Conservation (phyloP, 495 filamentous ascomycete genomes). For the Neurospora tetraspora region DNA sequence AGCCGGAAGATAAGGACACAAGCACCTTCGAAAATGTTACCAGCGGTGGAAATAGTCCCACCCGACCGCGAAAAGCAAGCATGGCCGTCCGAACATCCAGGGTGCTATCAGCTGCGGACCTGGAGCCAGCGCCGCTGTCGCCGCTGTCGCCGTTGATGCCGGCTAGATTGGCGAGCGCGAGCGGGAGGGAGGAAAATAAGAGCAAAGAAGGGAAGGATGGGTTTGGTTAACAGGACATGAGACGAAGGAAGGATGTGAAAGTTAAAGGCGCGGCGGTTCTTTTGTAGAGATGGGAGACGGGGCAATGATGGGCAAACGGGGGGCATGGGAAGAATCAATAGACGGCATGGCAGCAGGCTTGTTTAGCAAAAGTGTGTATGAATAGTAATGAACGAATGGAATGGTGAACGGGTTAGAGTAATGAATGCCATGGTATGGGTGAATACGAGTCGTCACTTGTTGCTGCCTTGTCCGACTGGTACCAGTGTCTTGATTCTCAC, state of each 20-base stretch:
- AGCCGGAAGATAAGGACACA: constrained; percentile 14
- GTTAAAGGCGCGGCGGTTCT: neutral
- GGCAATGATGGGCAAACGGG: neutral
- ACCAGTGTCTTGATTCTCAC: neutral
- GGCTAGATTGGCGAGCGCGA: constrained; percentile 1
- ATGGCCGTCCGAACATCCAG: neutral
- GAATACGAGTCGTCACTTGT: neutral
- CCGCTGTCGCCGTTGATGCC: constrained; percentile 25
- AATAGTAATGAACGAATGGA: neutral
- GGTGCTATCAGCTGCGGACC: neutral
- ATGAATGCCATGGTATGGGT: neutral
- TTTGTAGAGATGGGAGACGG: neutral
- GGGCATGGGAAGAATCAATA: neutral
- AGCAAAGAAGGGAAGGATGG: neutral
- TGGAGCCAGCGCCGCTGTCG: constrained; percentile 25
- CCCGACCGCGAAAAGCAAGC: neutral
- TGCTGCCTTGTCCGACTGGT: neutral
- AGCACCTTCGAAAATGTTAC: constrained; percentile 22
- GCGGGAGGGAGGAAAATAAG: neutral
- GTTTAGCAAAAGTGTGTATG: neutral
- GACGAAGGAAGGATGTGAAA: neutral
- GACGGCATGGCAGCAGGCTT: neutral
- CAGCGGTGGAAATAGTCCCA: constrained; percentile 9
- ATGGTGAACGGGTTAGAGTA: neutral
- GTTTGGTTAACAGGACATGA: neutral